Evolutionary conservation across 176 grass and related monocot species (phyloP).

Genomic region (Metroxylon sagu): DNA sequence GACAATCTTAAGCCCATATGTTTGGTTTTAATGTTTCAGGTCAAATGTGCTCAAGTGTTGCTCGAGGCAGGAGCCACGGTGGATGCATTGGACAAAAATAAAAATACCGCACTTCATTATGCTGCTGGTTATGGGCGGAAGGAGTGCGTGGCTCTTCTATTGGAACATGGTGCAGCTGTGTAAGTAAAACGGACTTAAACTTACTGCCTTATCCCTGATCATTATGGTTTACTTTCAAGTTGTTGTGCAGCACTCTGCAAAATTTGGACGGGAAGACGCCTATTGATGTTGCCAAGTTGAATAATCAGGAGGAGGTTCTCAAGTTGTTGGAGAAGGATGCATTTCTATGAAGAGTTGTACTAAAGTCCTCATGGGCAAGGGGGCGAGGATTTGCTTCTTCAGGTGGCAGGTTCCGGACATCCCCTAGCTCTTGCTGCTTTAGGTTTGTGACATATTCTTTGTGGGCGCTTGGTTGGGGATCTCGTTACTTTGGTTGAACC

Average conservation of each 20-base stretch:
- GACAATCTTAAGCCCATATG: neutral
- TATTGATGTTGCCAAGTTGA: conserved; percentile 83
- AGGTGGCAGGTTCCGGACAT: too few species aligned
- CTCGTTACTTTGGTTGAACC: too few species aligned
- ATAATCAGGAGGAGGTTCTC: conserved; percentile 79
- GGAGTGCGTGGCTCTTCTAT: conserved; percentile 68
- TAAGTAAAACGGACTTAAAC: conserved; percentile 19
- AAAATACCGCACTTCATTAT: conserved; percentile 87
- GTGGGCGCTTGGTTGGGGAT: too few species aligned
- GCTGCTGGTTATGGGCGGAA: conserved; percentile 80
- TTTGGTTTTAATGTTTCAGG: conserved; percentile 19
- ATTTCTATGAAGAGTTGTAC: conserved; percentile 36
- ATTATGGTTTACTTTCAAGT: neutral
- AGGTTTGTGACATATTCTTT: too few species aligned
- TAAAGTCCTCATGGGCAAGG: neutral
- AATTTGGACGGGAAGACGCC: conserved; percentile 86
- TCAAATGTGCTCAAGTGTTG: conserved; percentile 54
- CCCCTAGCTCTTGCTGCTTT: too few species aligned
- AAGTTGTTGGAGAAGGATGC: conserved; percentile 95
- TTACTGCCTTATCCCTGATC: neutral
- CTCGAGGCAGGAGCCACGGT: conserved; percentile 54
- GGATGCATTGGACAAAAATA: conserved; percentile 82
- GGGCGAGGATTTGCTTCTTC: too few species aligned
- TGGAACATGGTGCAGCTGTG: conserved; percentile 67
- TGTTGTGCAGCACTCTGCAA: conserved; percentile 37